Evolutionary conservation across 2,329 filamentous ascomycete species (phyloP).

Genomic region (Chaetomium globosum): DNA sequence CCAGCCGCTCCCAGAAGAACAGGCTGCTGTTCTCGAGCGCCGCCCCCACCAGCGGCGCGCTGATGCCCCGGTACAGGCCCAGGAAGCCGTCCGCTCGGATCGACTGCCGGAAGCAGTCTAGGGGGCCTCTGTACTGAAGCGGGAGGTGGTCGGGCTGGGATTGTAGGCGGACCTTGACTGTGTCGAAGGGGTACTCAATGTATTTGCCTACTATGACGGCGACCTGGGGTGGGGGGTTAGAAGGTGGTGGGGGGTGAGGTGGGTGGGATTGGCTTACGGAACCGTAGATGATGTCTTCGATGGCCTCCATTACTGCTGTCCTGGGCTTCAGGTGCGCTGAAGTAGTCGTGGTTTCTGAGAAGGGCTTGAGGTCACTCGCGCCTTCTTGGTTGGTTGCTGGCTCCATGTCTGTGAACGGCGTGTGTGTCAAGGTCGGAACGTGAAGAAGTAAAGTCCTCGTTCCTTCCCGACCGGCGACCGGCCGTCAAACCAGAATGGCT

Average conservation of each 20-base stretch:
- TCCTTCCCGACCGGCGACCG: conserved; percentile 2
- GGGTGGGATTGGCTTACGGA: conserved; percentile 61
- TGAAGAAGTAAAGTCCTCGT: background rate
- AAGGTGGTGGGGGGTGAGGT: background rate
- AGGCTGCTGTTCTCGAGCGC: conserved; percentile 89
- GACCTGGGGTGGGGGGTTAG: conserved; percentile 50
- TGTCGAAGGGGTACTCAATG: conserved; percentile 98
- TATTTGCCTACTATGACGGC: conserved; percentile 91
- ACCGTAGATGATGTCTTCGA: conserved; percentile 87
- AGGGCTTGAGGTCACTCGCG: conserved; percentile 26
- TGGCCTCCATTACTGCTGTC: conserved; percentile 61
- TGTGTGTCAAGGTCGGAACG: background rate
- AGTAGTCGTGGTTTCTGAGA: conserved; percentile 18
- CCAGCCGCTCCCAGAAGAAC: conserved; percentile 85
- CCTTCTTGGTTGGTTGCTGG: conserved; percentile 30
- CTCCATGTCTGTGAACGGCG: conserved; percentile 34
- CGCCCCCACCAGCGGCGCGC: conserved; percentile 84
- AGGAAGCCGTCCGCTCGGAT: conserved; percentile 75
- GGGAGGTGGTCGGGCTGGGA: conserved; percentile 88
- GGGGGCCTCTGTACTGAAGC: conserved; percentile 77
- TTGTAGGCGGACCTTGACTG: conserved; percentile 94
- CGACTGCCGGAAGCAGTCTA: conserved; percentile 92
- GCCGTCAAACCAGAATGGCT: background rate
- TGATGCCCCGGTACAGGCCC: conserved; percentile 89
- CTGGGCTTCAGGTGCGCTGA: conserved; percentile 37